phyloP scores from a whole-genome alignment of 768 basidiomycete species.

The Steccherinum ochraceum region DNA sequence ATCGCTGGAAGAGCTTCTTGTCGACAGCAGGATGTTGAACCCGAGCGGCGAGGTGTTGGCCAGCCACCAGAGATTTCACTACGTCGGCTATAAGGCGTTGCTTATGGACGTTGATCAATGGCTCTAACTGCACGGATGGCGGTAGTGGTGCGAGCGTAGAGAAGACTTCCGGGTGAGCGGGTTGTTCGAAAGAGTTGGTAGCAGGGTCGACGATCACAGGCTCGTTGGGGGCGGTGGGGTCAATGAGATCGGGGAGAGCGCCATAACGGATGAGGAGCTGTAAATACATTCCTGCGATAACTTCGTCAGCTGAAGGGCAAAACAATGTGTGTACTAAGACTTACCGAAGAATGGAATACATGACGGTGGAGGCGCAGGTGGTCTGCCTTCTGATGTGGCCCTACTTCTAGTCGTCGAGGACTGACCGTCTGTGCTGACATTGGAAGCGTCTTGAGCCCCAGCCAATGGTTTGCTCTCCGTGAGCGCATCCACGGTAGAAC shows the following conservation, averaged over 20 bases:
- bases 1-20: conserved; percentile 71
- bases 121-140: conserved; percentile 72
- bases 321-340: conserved; percentile 16
- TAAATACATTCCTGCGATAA: conserved; percentile 60
- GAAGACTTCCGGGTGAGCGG: conserved; percentile 76
- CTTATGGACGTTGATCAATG: conserved; percentile 85
- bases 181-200: conserved; percentile 59
- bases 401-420: conserved; percentile 26
- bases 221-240: conserved; percentile 73
- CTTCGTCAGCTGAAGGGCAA: background rate
- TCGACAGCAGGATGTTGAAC: conserved; percentile 59
- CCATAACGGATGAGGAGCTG: conserved; percentile 60
- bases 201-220: conserved; percentile 57
- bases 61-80: conserved; percentile 74
- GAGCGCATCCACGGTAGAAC: conserved; percentile 55
- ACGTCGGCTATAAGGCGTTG: conserved; percentile 76
- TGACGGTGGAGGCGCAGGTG: conserved; percentile 33
- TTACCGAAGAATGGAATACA: conserved; percentile 84
- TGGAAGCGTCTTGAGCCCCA: conserved; percentile 43
- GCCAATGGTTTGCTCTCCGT: conserved; percentile 61
- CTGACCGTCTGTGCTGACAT: conserved; percentile 36
- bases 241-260: conserved; percentile 72
- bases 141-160: conserved; percentile 66
- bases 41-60: conserved; percentile 75
- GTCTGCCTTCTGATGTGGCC: conserved; percentile 34